These are phyloP conservation scores for Ganoderma lingzhi DNA, from an alignment of 1,284 basidiomycete genomes.

Conservation along the genomic window DNA sequence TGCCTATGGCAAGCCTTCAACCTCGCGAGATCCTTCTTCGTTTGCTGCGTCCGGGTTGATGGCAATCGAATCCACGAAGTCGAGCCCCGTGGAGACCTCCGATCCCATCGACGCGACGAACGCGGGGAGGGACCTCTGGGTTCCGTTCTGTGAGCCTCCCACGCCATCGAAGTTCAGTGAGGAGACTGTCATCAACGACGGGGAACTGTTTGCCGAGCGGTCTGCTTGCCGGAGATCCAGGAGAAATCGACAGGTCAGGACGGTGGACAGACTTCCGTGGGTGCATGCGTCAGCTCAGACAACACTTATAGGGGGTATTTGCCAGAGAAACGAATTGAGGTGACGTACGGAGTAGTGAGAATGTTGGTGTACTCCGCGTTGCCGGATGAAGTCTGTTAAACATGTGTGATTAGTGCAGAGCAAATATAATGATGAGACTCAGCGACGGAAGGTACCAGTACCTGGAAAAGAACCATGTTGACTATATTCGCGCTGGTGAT, in stretches of 20 bases:
- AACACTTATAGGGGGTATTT: not conserved
- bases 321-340: not conserved
- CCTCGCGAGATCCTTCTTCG: not conserved
- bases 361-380: not conserved
- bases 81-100: not conserved
- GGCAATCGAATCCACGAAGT: not conserved
- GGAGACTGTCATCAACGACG: not conserved
- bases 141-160: not conserved
- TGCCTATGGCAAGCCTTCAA: not conserved
- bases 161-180: not conserved
- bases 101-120: not conserved
- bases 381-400: not conserved
- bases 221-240: not conserved
- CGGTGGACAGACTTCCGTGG: not conserved
- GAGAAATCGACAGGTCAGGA: not conserved
- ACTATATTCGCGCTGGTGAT: not conserved
- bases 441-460: not conserved
- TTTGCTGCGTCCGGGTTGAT: not conserved
- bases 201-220: not conserved
- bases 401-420: not conserved
- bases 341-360: not conserved
- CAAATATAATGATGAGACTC: not conserved
- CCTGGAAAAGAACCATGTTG: not conserved
- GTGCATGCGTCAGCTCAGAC: not conserved
- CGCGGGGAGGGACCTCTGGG: not conserved